phyloP scores from a whole-genome alignment of 345 rosid genomes.

The Streptanthus diversifolius region DNA sequence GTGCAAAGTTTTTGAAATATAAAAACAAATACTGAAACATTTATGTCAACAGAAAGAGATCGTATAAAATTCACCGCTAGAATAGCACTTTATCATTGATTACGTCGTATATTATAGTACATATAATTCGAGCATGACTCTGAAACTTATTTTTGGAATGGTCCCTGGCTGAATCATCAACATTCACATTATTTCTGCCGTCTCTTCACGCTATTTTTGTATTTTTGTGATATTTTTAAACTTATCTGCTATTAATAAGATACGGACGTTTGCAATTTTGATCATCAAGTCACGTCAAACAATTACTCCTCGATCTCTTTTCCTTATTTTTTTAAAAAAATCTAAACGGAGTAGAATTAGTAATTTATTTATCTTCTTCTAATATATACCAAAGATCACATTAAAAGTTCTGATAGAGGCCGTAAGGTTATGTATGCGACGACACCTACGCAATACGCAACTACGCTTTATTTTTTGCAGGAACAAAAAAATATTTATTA shows the following conservation, averaged over 20 bases:
- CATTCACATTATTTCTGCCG: conserved; percentile 33
- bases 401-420: not conserved
- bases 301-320: not conserved
- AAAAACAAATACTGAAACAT: conserved; percentile 4
- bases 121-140: conserved; percentile 17
- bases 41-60: conserved; percentile 7
- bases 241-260: not conserved
- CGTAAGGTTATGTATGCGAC: not conserved
- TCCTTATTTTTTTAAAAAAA: not conserved
- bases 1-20: conserved; percentile 4
- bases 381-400: not conserved
- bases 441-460: not conserved
- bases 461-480: not conserved
- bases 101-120: conserved; percentile 15
- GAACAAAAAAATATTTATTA: not conserved
- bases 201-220: conserved; percentile 33
- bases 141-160: conserved; percentile 23
- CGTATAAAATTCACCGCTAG: conserved; percentile 17
- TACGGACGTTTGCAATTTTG: conserved; percentile 12
- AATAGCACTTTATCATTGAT: conserved; percentile 9
- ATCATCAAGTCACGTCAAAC: conserved; percentile 25
- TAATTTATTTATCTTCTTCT: not conserved
- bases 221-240: conserved; percentile 13
- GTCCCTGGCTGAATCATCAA: conserved; percentile 29
- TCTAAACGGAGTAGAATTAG: not conserved